These are phyloP conservation scores for Nitzschia sp. DNA, from an alignment of 108 stramenopile genomes.

Conservation along the genomic window DNA sequence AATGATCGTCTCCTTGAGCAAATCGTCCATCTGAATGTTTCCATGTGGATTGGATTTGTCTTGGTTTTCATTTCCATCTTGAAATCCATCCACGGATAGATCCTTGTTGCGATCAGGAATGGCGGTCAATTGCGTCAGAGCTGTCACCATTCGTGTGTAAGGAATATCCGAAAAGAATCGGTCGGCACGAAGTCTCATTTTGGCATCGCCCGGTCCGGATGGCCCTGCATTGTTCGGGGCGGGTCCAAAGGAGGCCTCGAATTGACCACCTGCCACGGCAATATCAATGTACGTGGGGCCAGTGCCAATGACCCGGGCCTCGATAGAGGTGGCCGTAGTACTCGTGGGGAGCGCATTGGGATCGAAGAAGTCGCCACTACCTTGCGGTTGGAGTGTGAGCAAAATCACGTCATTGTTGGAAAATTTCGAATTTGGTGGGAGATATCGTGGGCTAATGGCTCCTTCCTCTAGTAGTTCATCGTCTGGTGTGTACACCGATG, in stretches of 20 bases:
- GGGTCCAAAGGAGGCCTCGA: slow-evolving; percentile 74
- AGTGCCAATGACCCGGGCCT: slow-evolving; percentile 70
- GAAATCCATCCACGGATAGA: slow-evolving; percentile 4
- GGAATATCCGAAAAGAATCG: slow-evolving; percentile 87
- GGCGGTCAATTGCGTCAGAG: slow-evolving; percentile 65
- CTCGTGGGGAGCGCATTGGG: slow-evolving; percentile 52
- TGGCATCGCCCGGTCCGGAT: slow-evolving; percentile 55
- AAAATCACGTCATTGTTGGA: slow-evolving; percentile 82
- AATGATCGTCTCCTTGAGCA: slow-evolving; percentile 72
- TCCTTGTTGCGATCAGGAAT: slow-evolving; percentile 50
- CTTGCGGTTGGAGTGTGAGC: slow-evolving; percentile 76
- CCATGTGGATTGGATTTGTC: slow-evolving; percentile 22
- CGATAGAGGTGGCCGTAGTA: slow-evolving; percentile 56
- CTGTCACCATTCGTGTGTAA: slow-evolving; percentile 80
- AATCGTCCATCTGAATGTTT: slow-evolving; percentile 73
- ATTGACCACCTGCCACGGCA: slow-evolving; percentile 67
- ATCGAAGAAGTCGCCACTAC: slow-evolving; percentile 80
- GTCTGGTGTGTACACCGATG: slow-evolving; percentile 32
- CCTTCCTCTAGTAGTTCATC: slow-evolving; percentile 1
- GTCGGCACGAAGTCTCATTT: slow-evolving; percentile 69
- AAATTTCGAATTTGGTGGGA: slow-evolving; percentile 82
- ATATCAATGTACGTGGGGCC: slow-evolving; percentile 83
- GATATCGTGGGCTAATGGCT: neutral
- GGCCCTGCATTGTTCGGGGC: slow-evolving; percentile 65
- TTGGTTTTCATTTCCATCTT: slow-evolving; percentile 3